Evolutionary conservation across 495 filamentous ascomycete species (phyloP).

Genomic region (Aspergillus asperescens): DNA sequence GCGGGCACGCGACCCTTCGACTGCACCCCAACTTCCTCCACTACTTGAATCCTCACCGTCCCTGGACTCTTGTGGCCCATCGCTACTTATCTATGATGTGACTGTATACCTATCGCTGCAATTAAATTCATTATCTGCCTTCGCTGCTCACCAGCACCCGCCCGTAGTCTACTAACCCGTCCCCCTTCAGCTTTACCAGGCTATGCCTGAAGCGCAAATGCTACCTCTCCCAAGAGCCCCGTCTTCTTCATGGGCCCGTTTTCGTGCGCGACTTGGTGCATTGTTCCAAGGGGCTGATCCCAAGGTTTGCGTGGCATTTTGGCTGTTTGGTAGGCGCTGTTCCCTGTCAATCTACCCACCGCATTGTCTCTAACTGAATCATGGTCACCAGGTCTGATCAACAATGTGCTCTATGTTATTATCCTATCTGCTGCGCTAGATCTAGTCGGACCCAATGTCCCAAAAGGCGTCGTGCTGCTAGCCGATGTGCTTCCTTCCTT

Average conservation of each 20-base stretch:
- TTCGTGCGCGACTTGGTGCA: constrained; percentile 56
- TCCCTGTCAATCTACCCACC: neutral
- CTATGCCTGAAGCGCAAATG: constrained; percentile 32
- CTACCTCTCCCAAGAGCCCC: constrained; percentile 69
- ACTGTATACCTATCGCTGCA: neutral
- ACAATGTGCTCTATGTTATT: constrained; percentile 97
- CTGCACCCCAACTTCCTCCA: too few species aligned
- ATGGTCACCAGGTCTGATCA: constrained; percentile 69
- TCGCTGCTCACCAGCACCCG: neutral
- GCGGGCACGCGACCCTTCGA: too few species aligned
- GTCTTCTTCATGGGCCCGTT: constrained; percentile 67
- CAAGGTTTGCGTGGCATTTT: constrained; percentile 76
- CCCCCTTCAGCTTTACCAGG: constrained; percentile 6
- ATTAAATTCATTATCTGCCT: neutral
- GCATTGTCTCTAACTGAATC: neutral
- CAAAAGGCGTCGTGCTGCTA: constrained; percentile 88
- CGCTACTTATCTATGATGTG: neutral
- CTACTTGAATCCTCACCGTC: too few species aligned
- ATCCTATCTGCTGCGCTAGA: constrained; percentile 95
- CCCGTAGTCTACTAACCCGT: constrained; percentile 16
- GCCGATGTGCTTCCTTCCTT: constrained; percentile 89
- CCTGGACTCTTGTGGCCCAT: neutral
- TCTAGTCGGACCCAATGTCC: constrained; percentile 77
- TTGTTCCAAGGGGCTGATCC: constrained; percentile 65
- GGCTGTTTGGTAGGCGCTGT: constrained; percentile 71